A percentile compares a stretch with the other conserved stretches of the same genome.
Evolutionary conservation across 192 early-diverging fungal genomes (phyloP).

Genomic region (Umbelopsis ramanniana): DNA sequence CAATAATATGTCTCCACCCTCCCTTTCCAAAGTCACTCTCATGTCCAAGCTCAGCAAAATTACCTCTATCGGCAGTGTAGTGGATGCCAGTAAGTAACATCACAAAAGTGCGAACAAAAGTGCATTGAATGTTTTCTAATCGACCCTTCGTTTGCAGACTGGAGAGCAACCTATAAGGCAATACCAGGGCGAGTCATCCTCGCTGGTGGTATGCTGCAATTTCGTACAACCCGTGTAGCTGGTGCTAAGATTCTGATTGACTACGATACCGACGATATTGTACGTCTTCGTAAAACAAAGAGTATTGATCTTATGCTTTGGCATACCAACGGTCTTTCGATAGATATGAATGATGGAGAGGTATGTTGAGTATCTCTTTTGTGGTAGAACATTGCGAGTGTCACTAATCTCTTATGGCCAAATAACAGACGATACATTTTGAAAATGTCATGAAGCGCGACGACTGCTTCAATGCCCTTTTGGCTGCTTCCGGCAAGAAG

Average conservation of each 20-base stretch:
- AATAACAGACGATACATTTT: constrained; percentile 24
- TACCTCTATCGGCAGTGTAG: background rate
- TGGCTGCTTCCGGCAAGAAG: constrained; percentile 24
- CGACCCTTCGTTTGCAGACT: background rate
- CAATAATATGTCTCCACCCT: background rate
- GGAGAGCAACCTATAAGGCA: constrained; percentile 15
- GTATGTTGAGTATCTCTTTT: background rate
- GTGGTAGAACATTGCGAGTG: background rate
- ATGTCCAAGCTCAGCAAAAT: constrained; percentile 9
- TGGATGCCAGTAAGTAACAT: constrained; percentile 12
- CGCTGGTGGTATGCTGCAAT: background rate
- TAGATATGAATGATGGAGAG: constrained; percentile 22
- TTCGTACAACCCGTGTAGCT: constrained; percentile 29
- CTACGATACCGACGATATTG: constrained; percentile 25
- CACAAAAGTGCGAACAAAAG: background rate
- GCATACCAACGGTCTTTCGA: constrained; percentile 33
- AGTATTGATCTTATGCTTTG: constrained; percentile 31
- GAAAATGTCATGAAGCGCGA: constrained; percentile 35
- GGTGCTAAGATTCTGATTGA: constrained; percentile 30
- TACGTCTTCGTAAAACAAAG: constrained; percentile 35
- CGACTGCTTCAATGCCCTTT: constrained; percentile 35
- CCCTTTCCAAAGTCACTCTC: background rate
- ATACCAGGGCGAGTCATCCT: constrained; percentile 30
- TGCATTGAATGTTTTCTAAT: background rate
- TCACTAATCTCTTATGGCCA: background rate